These are phyloP conservation scores for Endotrypanum monterogeii DNA, from an alignment of 208 protist species.

Conservation along the genomic window DNA sequence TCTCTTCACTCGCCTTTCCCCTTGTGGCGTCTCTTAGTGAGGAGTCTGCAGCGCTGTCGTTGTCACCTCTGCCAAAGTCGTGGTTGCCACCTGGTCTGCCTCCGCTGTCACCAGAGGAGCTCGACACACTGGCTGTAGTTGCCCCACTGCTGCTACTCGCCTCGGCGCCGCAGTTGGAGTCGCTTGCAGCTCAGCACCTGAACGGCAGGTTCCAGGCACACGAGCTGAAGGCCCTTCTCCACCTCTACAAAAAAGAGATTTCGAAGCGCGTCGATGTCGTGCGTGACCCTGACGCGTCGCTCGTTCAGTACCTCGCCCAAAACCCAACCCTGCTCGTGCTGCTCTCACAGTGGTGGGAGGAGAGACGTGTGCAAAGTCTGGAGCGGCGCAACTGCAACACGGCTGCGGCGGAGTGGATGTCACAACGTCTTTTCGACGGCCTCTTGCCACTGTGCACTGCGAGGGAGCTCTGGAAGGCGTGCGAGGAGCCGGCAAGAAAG, in stretches of 20 bases:
- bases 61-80: not conserved
- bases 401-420: slow-evolving; percentile 23
- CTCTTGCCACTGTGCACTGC: slow-evolving; percentile 36
- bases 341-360: slow-evolving; percentile 16
- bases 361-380: not conserved
- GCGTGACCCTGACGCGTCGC: slow-evolving; percentile 19
- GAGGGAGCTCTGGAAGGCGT: slow-evolving; percentile 36
- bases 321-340: slow-evolving; percentile 38
- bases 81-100: slow-evolving; percentile 25
- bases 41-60: not conserved
- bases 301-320: slow-evolving; percentile 38
- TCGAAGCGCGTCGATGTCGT: slow-evolving; percentile 14
- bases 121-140: slow-evolving; percentile 44
- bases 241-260: slow-evolving; percentile 39
- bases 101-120: slow-evolving; percentile 9
- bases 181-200: slow-evolving; percentile 39
- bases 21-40: not conserved
- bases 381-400: not conserved
- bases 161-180: slow-evolving; percentile 49
- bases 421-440: slow-evolving; percentile 39
- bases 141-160: slow-evolving; percentile 53
- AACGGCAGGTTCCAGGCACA: slow-evolving; percentile 38
- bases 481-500: slow-evolving; percentile 20
- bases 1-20: not conserved
- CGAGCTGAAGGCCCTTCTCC: slow-evolving; percentile 57